phyloP scores from a whole-genome alignment of 192 early-diverging fungal genomes.

The Polychytrium aggregatum region DNA sequence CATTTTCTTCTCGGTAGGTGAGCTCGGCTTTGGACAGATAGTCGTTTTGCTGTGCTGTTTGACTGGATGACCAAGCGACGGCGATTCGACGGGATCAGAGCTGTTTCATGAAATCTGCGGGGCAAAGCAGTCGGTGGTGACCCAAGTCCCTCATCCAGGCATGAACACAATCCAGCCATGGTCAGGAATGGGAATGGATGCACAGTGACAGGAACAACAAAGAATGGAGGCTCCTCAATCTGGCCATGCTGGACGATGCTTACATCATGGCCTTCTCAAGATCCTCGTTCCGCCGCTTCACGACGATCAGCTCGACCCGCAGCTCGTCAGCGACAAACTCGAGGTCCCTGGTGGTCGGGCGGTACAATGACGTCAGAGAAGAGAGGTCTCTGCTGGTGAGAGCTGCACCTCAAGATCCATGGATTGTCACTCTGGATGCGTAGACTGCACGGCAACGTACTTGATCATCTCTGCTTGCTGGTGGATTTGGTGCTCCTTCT shows the following conservation, averaged over 20 bases:
- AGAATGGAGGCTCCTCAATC: too few species aligned
- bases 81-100: neutral
- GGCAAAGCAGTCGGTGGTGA: neutral
- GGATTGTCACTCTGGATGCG: neutral
- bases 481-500: conserved; percentile 16
- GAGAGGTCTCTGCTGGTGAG: neutral
- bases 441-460: conserved; percentile 6
- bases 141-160: neutral
- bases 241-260: too few species aligned
- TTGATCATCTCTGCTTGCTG: conserved; percentile 14
- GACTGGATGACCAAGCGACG: conserved; percentile 3
- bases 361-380: neutral
- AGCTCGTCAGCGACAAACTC: conserved; percentile 40
- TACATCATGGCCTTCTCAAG: conserved; percentile 27
- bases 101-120: neutral
- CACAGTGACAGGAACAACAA: neutral
- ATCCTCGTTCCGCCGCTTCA: conserved; percentile 17
- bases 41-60: conserved; percentile 29
- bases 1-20: conserved; percentile 35
- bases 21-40: conserved; percentile 21
- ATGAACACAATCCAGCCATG: neutral
- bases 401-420: neutral
- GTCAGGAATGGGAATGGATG: neutral
- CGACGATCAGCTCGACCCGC: conserved; percentile 24
- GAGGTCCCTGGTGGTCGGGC: conserved; percentile 19